Base-by-base conservation (phyloP, 768 basidiomycete genomes). In the Termitomyces sp. region DNA sequence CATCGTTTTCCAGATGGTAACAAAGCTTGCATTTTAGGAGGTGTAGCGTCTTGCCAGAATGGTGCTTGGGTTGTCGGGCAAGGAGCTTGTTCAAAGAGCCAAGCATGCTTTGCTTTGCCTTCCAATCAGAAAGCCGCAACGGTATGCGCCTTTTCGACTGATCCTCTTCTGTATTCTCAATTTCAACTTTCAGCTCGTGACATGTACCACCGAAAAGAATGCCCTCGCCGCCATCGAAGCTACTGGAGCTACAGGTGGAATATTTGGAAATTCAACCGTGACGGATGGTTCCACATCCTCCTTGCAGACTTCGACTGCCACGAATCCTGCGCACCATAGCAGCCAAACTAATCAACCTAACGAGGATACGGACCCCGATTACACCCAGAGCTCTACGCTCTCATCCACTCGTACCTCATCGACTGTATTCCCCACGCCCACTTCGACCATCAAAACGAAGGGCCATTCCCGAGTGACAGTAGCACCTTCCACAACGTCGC, bases 91-190 rank as follows among this genome's bases (percentile, higher is more conserved):
- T 54, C 68, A 0, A 60, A 64, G 7, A 64, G 63, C 7, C 68
- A 74, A 33, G 57, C 63, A 5, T 85, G 84, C 65, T 83, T 83
- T 56, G 82, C 80, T 13, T 56, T 85, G 25, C 84, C 84, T 0
- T 70, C 73, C 7, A 53, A 77, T 15, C 69, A 62, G 5, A 60
- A 67, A 32, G 54, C 65, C 7, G 84, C 84, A 52, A 75, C 75
- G 1, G 83, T 85, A 59, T 48, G 78, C 65, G 13, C 27, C 43
- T 22, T 43, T 15, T 25, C 38, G 5, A 20, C 40, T 48, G n/a
- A n/a, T 41, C 38, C 57, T 20, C 27, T 52, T 23, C 16, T 48
- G 32, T 16, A 35, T 20, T 11, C 25, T 41, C 0, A 36, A n/a
- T 16, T 15, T 12, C 20, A 33, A 33, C 1, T 53, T 47, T 33